These are phyloP conservation scores for Aureobasidium sp. DNA, from an alignment of 2,329 filamentous ascomycete species.

Conservation along the genomic window DNA sequence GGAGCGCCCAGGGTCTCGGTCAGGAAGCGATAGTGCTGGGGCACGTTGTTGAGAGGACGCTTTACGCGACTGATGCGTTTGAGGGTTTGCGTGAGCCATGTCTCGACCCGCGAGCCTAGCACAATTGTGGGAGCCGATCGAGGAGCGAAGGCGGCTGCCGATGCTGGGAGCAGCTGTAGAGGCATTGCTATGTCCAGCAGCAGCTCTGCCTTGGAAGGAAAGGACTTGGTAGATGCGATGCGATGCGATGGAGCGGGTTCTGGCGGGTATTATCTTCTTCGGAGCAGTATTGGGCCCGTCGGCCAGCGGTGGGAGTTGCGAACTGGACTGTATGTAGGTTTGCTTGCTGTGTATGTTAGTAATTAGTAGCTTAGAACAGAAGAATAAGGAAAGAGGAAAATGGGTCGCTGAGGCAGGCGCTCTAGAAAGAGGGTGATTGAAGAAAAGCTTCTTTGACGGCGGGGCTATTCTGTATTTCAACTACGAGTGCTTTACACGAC, in stretches of 20 bases:
- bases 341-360: slow-evolving; percentile 10
- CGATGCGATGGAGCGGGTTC: slow-evolving; percentile 5
- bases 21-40: slow-evolving; percentile 90
- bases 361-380: slow-evolving; percentile 1
- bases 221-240: slow-evolving; percentile 7
- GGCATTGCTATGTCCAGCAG: slow-evolving; percentile 53
- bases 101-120: slow-evolving; percentile 81
- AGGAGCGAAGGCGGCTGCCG: slow-evolving; percentile 91
- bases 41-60: slow-evolving; percentile 91
- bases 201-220: neutral
- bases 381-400: slow-evolving; percentile 6
- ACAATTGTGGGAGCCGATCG: slow-evolving; percentile 92
- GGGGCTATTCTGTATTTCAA: slow-evolving; percentile 7
- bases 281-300: slow-evolving; percentile 3
- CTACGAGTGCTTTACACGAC: neutral
- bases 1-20: slow-evolving; percentile 85
- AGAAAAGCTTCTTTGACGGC: slow-evolving; percentile 8
- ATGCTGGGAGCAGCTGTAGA: slow-evolving; percentile 85
- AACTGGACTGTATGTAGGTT: neutral
- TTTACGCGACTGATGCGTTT: slow-evolving; percentile 97
- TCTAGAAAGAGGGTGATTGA: slow-evolving; percentile 5
- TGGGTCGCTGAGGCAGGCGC: neutral
- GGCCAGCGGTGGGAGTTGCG: neutral
- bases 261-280: slow-evolving; percentile 3
- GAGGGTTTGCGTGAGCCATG: slow-evolving; percentile 92